Evolutionary conservation across 106 monocot species (phyloP), one percentile per base, ranked within the genome.

Genomic region (Dactylorhiza incarnata): DNA sequence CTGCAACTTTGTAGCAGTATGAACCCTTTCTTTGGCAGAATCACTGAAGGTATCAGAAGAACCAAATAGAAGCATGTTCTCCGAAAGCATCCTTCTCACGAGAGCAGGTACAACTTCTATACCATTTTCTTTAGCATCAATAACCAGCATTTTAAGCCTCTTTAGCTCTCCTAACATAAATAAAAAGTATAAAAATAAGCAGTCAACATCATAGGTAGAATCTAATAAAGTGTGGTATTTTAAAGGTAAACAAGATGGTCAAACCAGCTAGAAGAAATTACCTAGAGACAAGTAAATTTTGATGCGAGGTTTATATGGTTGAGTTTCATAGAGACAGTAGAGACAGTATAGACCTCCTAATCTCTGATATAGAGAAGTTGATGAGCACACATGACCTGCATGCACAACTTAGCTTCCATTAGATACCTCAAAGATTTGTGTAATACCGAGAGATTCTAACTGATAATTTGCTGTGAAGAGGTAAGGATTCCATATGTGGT

Each of bases 311-410:
- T 89, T 91, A 77, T 84, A 94, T 6, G 97, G 94, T 74, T 99
- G 97, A 22, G 85, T 85, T 69, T 86, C 86, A 75, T 99, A 85
- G 48, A 99, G 91, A 74, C 89, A 99, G 75, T 99, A 94, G 24
- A 99, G 91, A 81, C 94, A 99, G 85, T 99, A 99, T 12, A 99
- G 82, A 25, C 91, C 97, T 47, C 91, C 94, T 69, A 99, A 78
- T 86, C 86, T 89, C 75, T 77, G 74, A 9, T 87, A 82, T 17
- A 94, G 55, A 76, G 82, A 58, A 74, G 73, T 86, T 15, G 25
- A 13, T 43, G 84, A 86, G 75, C 75, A 58, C 83, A 99, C 88
- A 74, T 93, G 76, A 79, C 87, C 96, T 97, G 85, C 55, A 87
- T 54, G 61, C 24, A 49, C 73, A 73, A 23, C 23, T 24, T 45